Evolutionary conservation across 352 stramenopile species (phyloP), one percentile per base, ranked within the genome.

Genomic region (Phytophthora pinifolia): DNA sequence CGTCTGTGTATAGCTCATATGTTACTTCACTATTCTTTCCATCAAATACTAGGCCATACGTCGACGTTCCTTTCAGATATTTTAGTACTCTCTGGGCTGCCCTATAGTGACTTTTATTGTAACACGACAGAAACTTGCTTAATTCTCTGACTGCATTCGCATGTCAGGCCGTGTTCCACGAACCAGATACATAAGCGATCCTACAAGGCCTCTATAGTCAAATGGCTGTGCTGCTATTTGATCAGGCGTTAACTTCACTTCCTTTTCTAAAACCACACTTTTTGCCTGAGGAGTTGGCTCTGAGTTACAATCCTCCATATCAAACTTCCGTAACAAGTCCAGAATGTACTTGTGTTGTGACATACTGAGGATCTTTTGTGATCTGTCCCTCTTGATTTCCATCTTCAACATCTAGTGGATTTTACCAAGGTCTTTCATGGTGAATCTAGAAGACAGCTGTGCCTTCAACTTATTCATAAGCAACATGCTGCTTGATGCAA

Each of bases 1-100:
- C n/a, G 47, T 54, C n/a, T 54, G 25, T 55, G 22, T 55, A 46
- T 42, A 56, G 18, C 12, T 56, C 48, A 13, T 56, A 35, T 34
- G 18, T 56, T 14, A 34, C 38, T 41, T 46, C 20, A 9, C 15
- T 47, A 41, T 29, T n/a, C 7, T 55, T 55, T 38, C 47, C 47
- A n/a, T 46, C 36, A 20, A 46, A 55, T 39, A 39, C 27, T n/a
- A 55, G 20, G 2, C 20, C 20, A 25, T 25, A 25, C 2, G 20
- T 25, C 20, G 20, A 25, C 20, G 20, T 25, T 25, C 20, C 20
- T 25, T 25, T 25, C 20, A 25, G 20, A 25, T 25, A 25, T 4
- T 25, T 25, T 25, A 25, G 20, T 25, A 25, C 20, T 25, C 20
- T 25, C 20, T 25, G 20, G 20, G 20, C 20, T 25, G 20, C 20